Conservation (phyloP, 352 stramenopile genomes). For the Phytophthora pluvialis region DNA sequence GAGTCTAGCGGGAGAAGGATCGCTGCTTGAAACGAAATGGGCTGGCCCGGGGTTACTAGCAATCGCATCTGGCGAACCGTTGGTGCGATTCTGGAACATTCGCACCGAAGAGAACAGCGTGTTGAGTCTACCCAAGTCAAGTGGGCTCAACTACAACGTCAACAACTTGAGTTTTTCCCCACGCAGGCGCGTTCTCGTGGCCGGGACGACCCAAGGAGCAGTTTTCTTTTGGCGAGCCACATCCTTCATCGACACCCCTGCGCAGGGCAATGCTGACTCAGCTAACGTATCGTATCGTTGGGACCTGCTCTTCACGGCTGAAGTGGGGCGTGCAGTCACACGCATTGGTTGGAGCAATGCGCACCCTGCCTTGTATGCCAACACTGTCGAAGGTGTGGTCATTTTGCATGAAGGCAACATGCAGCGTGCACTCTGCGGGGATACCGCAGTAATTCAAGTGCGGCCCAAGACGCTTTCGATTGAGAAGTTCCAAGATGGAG, state of each 20-base stretch:
- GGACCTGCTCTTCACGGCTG: slow-evolving; percentile 68
- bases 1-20: slow-evolving; percentile 83
- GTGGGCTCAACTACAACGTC: slow-evolving; percentile 65
- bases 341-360: slow-evolving; percentile 76
- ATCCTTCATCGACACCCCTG: slow-evolving; percentile 36
- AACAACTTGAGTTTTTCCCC: slow-evolving; percentile 91
- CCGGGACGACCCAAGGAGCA: slow-evolving; percentile 84
- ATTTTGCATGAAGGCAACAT: slow-evolving; percentile 89
- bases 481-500: slow-evolving; percentile 77
- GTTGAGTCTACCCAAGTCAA: slow-evolving; percentile 74
- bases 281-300: slow-evolving; percentile 59
- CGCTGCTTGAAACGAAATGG: slow-evolving; percentile 88
- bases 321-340: slow-evolving; percentile 54
- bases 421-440: slow-evolving; percentile 76
- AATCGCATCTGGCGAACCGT: slow-evolving; percentile 86
- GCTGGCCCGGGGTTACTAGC: slow-evolving; percentile 89
- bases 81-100: slow-evolving; percentile 94
- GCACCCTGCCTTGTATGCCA: slow-evolving; percentile 70
- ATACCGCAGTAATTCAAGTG: slow-evolving; percentile 88
- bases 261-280: slow-evolving; percentile 10
- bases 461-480: slow-evolving; percentile 74
- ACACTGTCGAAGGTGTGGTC: slow-evolving; percentile 72
- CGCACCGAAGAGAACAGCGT: slow-evolving; percentile 93
- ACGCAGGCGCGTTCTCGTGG: slow-evolving; percentile 85
- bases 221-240: slow-evolving; percentile 92